A percentile compares a stretch with the other conserved stretches of the same genome.
Evolutionary conservation across 1,284 basidiomycete genomes (phyloP).

Genomic region (Trametes sp.): DNA sequence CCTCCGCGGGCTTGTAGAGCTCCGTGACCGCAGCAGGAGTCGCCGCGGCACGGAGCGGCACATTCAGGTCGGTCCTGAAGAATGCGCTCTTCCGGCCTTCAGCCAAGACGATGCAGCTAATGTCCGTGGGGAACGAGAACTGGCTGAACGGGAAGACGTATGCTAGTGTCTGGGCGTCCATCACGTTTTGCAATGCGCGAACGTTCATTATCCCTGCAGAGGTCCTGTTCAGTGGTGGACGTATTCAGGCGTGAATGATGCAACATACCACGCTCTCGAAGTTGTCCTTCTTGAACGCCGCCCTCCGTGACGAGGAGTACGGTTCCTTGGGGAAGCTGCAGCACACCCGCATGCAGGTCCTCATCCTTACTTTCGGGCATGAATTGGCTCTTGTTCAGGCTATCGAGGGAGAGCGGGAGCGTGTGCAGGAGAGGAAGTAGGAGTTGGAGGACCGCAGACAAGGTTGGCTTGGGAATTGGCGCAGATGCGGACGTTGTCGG

Average conservation of each 20-base stretch:
- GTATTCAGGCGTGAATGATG: neutral
- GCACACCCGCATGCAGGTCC: constrained; percentile 75
- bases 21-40: constrained; percentile 23
- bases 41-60: constrained; percentile 51
- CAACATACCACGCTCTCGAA: constrained; percentile 64
- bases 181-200: constrained; percentile 70
- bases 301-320: constrained; percentile 73
- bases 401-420: constrained; percentile 62
- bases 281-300: constrained; percentile 70
- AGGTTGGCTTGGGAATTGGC: constrained; percentile 44
- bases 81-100: constrained; percentile 74
- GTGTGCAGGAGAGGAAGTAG: constrained; percentile 60
- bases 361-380: constrained; percentile 76
- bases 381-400: constrained; percentile 69
- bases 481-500: constrained; percentile 25
- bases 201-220: constrained; percentile 72
- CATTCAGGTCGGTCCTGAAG: constrained; percentile 66
- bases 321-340: constrained; percentile 76
- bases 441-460: constrained; percentile 59
- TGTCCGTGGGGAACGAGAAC: constrained; percentile 81
- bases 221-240: neutral
- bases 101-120: constrained; percentile 69
- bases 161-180: constrained; percentile 73
- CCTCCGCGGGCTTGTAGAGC: constrained; percentile 56
- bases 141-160: constrained; percentile 84